Percentiles rank a stretch among this genome's conserved stretches.
Evolutionary conservation across 2,329 filamentous ascomycete species (phyloP).

Genomic region (Magnaporthales sp.): DNA sequence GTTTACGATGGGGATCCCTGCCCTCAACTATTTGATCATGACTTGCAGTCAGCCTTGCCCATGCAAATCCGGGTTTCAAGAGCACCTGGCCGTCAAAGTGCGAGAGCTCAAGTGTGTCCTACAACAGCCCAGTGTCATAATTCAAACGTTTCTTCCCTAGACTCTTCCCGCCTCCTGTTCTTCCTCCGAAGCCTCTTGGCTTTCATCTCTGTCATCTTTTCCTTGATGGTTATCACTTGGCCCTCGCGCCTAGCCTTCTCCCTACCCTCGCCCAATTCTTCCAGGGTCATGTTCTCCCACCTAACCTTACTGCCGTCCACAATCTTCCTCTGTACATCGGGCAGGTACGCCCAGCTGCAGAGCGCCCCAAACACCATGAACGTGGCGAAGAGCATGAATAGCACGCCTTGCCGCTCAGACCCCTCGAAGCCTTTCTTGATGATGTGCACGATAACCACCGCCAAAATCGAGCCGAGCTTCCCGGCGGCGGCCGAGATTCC

Average conservation of each 20-base stretch:
- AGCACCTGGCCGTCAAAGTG: too few relatives aligned
- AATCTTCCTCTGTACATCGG: slow-evolving; percentile 31
- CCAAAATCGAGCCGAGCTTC: slow-evolving; percentile 47
- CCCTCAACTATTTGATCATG: too few relatives aligned
- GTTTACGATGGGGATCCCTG: too few relatives aligned
- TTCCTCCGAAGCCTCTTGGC: not conserved
- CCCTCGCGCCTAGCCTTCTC: slow-evolving; percentile 33
- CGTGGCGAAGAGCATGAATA: slow-evolving; percentile 41
- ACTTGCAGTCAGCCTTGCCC: too few relatives aligned
- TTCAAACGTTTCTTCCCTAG: not conserved
- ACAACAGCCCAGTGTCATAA: not conserved
- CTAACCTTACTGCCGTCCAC: slow-evolving; percentile 23
- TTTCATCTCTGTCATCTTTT: slow-evolving; percentile 31
- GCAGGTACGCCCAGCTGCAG: slow-evolving; percentile 43
- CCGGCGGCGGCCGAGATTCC: slow-evolving; percentile 53
- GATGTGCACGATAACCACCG: slow-evolving; percentile 39
- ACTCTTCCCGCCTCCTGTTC: not conserved
- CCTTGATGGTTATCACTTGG: slow-evolving; percentile 32
- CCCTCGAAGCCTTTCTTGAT: slow-evolving; percentile 36
- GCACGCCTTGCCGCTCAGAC: slow-evolving; percentile 33
- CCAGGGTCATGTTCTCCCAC: slow-evolving; percentile 35
- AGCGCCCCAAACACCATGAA: slow-evolving; percentile 39
- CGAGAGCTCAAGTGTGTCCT: not conserved
- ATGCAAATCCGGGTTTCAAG: too few relatives aligned
- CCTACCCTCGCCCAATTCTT: slow-evolving; percentile 41